Conservation (phyloP, 164 flowering plant species). For the Vitis cinerea region DNA sequence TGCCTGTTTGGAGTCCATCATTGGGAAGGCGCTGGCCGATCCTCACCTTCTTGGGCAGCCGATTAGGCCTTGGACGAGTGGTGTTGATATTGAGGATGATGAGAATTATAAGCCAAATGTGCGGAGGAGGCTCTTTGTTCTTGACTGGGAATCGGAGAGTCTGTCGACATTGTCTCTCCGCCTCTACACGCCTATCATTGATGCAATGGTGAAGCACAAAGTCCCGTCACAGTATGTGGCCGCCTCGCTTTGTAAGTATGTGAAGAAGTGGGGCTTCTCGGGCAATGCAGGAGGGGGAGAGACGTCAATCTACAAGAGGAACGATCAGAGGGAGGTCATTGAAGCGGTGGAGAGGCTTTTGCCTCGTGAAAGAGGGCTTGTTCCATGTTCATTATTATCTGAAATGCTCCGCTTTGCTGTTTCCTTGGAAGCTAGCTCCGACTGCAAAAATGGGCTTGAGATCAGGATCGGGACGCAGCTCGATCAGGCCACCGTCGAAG, state of each 20-base stretch:
- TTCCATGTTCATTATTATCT: constrained; percentile 50
- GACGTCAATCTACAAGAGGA: constrained; percentile 20
- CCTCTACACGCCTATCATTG: constrained; percentile 47
- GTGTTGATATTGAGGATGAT: constrained; percentile 17
- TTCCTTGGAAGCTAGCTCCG: constrained; percentile 35
- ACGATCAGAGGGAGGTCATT: constrained; percentile 40
- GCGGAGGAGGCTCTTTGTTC: constrained; percentile 32
- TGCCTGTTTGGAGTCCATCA: constrained; percentile 46
- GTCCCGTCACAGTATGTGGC: constrained; percentile 43
- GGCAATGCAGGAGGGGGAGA: constrained; percentile 8
- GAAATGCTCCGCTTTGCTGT: constrained; percentile 57
- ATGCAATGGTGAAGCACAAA: constrained; percentile 29
- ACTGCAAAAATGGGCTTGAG: constrained; percentile 56
- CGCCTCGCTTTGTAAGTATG: constrained; percentile 49
- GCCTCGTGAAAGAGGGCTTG: constrained; percentile 43
- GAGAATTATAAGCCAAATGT: constrained; percentile 31
- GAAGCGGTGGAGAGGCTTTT: constrained; percentile 68
- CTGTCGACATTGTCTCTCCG: constrained; percentile 40
- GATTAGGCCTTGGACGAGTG: constrained; percentile 14
- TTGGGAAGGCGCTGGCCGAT: constrained; percentile 37
- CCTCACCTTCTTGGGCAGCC: constrained; percentile 68
- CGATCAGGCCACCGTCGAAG: constrained; percentile 45
- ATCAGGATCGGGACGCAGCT: constrained; percentile 62
- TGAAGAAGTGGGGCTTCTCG: constrained; percentile 36
- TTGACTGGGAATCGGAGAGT: constrained; percentile 46